Conservation (phyloP, 352 stramenopile species). For the Pythium guiyangense region DNA sequence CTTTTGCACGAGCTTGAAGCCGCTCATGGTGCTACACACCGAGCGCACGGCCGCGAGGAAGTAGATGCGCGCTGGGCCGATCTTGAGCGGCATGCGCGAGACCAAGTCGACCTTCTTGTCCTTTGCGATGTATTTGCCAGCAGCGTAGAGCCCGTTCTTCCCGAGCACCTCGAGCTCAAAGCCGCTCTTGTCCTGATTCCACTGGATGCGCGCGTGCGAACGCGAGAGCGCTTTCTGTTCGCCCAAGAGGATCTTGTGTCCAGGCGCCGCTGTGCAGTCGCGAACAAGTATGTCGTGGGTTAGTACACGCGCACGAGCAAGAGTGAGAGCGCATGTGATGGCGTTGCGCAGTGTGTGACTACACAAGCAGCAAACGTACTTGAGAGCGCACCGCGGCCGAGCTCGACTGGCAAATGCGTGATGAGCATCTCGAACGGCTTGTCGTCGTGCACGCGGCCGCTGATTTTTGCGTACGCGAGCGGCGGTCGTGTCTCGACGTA, state of each 20-base stretch:
- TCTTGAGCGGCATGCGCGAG: constrained; percentile 77
- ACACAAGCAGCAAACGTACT: neutral
- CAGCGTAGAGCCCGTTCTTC: constrained; percentile 79
- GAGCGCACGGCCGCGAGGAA: constrained; percentile 72
- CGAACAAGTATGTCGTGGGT: neutral
- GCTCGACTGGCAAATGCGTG: constrained; percentile 68
- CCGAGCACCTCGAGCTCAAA: constrained; percentile 77
- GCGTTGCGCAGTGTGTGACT: neutral
- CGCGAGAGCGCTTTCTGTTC: constrained; percentile 81
- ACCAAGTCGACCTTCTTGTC: constrained; percentile 63
- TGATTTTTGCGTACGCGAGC: constrained; percentile 78
- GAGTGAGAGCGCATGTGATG: neutral
- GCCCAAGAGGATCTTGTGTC: constrained; percentile 54
- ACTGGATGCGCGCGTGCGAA: constrained; percentile 73
- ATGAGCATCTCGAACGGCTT: constrained; percentile 69
- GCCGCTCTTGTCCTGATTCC: constrained; percentile 65
- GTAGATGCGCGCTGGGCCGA: constrained; percentile 68
- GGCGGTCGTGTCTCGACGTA: constrained; percentile 73
- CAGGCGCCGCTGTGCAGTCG: constrained; percentile 22
- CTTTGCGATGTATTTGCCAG: constrained; percentile 66
- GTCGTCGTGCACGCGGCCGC: constrained; percentile 53
- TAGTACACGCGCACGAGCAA: neutral
- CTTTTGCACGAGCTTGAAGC: constrained; percentile 76
- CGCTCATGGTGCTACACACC: constrained; percentile 76
- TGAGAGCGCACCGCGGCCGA: constrained; percentile 52